Percentiles rank a stretch among this genome's conserved stretches.
Evolutionary conservation across 805 yeast species (phyloP).

Genomic region (Soucietia sequanensis): DNA sequence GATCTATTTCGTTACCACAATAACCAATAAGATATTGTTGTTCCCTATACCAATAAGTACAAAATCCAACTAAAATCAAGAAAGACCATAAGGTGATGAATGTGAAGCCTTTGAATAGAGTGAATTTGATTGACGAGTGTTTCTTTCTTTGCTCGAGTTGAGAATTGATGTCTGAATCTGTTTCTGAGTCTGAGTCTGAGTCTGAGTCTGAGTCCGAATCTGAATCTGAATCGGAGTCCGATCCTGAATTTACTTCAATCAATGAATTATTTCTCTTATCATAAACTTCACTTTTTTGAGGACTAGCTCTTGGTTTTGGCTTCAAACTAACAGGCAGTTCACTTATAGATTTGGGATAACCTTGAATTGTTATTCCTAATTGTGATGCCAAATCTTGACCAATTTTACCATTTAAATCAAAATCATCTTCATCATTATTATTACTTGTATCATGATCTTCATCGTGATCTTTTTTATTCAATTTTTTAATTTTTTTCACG

Average conservation of each 20-base stretch:
- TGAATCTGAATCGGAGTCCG: too few relatives aligned
- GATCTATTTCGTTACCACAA: constrained; percentile 63
- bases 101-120: constrained; percentile 4
- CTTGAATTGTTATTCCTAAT: constrained; percentile 25
- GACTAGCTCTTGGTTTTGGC: not conserved
- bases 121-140: too few relatives aligned
- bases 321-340: not conserved
- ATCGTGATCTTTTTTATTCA: too few relatives aligned
- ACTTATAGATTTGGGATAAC: constrained; percentile 13
- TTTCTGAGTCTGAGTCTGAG: too few relatives aligned
- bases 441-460: constrained; percentile 7
- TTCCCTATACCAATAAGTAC: constrained; percentile 61
- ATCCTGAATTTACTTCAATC: too few relatives aligned
- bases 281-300: too few relatives aligned
- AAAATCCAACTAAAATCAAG: constrained; percentile 36
- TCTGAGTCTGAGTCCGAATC: too few relatives aligned
- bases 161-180: too few relatives aligned
- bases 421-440: too few relatives aligned
- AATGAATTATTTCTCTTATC: too few relatives aligned
- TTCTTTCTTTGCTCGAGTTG: too few relatives aligned
- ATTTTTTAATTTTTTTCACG: constrained; percentile 14
- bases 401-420: constrained; percentile 4
- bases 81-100: constrained; percentile 31
- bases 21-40: constrained; percentile 65
- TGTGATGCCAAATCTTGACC: constrained; percentile 34